A percentile compares a stretch with the other conserved stretches of the same genome.
phyloP scores from a whole-genome alignment of 192 early-diverging fungal species.

The Coemansia sp. region DNA sequence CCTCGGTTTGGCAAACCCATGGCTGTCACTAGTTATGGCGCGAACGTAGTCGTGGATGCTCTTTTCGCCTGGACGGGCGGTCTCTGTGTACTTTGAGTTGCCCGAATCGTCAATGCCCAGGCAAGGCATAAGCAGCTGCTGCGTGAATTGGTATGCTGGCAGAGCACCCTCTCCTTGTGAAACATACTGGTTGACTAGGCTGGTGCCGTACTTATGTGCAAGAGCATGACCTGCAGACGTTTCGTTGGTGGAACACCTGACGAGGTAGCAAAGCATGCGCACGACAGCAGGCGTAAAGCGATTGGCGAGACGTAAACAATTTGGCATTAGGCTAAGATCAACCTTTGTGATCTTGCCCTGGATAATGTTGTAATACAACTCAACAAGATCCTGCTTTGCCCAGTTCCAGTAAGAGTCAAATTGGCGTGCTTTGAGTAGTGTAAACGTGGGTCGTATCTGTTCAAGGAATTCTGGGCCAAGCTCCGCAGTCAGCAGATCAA shows the following conservation, averaged over 20 bases:
- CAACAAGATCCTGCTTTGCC: conserved; percentile 57
- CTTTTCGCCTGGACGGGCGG: conserved; percentile 17
- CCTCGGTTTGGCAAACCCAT: neutral
- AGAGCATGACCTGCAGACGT: conserved; percentile 70
- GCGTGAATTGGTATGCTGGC: conserved; percentile 87
- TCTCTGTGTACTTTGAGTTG: conserved; percentile 20
- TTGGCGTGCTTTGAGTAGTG: conserved; percentile 71
- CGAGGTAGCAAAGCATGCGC: conserved; percentile 74
- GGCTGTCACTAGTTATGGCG: conserved; percentile 1
- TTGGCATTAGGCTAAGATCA: conserved; percentile 81
- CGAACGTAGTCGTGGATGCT: conserved; percentile 22
- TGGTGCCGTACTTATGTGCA: conserved; percentile 70
- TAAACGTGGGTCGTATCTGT: conserved; percentile 80
- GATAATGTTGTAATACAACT: conserved; percentile 77
- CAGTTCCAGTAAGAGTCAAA: conserved; percentile 98
- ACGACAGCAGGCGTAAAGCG: conserved; percentile 71
- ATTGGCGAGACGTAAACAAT: conserved; percentile 85
- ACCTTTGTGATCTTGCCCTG: conserved; percentile 73
- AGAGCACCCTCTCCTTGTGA: conserved; percentile 62
- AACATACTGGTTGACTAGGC: conserved; percentile 73
- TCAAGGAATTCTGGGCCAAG: conserved; percentile 83
- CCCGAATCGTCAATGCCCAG: conserved; percentile 23
- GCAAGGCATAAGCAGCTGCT: conserved; percentile 78
- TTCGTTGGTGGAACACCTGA: conserved; percentile 63
- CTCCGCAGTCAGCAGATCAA: conserved; percentile 79